Evolutionary conservation across 495 filamentous ascomycete genomes (phyloP).

Genomic region (Pseudoneurospora amorphoporcata): DNA sequence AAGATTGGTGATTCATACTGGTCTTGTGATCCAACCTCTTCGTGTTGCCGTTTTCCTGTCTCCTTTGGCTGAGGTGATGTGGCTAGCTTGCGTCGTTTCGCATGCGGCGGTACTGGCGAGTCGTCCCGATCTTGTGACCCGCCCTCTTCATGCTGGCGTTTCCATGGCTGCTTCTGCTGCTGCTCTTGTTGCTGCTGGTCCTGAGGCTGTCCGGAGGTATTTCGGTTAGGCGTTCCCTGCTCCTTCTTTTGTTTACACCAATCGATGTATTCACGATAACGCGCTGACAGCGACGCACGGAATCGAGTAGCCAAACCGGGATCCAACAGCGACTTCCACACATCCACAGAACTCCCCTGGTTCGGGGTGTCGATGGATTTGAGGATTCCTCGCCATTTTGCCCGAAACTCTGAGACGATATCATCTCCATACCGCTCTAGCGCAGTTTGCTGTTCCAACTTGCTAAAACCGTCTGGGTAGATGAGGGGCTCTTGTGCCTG

Average conservation of each 20-base stretch:
- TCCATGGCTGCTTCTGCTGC: neutral
- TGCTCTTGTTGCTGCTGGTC: too few relatives aligned
- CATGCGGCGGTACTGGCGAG: neutral
- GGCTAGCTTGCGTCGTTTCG: neutral
- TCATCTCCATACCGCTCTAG: neutral
- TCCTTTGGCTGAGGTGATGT: neutral
- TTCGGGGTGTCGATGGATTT: neutral
- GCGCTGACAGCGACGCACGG: neutral
- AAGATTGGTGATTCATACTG: neutral
- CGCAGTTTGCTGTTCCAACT: neutral
- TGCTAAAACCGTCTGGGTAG: neutral
- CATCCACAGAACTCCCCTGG: neutral
- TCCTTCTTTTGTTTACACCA: neutral
- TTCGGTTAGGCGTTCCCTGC: neutral
- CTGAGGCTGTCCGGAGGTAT: neutral
- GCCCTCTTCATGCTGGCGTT: neutral
- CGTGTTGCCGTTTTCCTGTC: neutral
- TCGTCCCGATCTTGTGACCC: neutral
- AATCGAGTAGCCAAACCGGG: neutral
- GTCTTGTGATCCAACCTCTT: neutral
- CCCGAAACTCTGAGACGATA: neutral
- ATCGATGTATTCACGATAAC: neutral
- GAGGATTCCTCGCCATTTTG: neutral
- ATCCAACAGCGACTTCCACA: neutral
- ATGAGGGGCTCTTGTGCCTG: neutral